A percentile compares a stretch with the other conserved stretches of the same genome.
Conservation (phyloP, 805 yeast genomes). For the Candida easanensis region DNA sequence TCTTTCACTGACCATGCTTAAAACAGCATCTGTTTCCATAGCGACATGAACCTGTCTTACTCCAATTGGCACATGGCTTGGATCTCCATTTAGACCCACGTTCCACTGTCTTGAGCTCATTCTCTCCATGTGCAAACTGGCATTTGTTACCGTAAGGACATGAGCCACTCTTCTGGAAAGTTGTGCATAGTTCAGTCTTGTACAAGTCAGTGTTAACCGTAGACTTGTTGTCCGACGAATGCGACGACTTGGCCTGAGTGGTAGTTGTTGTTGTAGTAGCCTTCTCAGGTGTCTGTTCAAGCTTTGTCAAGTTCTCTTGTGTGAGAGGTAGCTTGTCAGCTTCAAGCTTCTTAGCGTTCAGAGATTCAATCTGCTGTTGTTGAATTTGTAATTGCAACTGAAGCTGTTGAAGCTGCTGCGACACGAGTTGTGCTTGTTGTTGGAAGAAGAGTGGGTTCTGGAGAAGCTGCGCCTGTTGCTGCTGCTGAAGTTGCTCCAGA, state of each 20-base stretch:
- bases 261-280: background rate
- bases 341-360: constrained; percentile 15
- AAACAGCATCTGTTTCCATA: constrained; percentile 92
- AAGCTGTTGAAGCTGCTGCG: constrained; percentile 27
- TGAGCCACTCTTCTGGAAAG: constrained; percentile 61
- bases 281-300: constrained; percentile 13
- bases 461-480: constrained; percentile 12
- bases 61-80: constrained; percentile 88
- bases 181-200: constrained; percentile 87
- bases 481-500: constrained; percentile 22
- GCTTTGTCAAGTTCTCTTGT: constrained; percentile 22
- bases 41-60: constrained; percentile 75
- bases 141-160: constrained; percentile 92
- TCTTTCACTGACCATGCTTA: constrained; percentile 54
- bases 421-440: constrained; percentile 26
- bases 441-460: constrained; percentile 25
- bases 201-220: constrained; percentile 57
- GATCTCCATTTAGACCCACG: constrained; percentile 86
- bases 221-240: constrained; percentile 13
- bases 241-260: constrained; percentile 6
- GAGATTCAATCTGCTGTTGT: constrained; percentile 31
- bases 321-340: constrained; percentile 23
- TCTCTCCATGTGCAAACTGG: constrained; percentile 89
- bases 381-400: constrained; percentile 28
- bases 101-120: constrained; percentile 69